Base-by-base conservation (phyloP, 2,329 filamentous ascomycete species). In the Fusarium decemcellulare region DNA sequence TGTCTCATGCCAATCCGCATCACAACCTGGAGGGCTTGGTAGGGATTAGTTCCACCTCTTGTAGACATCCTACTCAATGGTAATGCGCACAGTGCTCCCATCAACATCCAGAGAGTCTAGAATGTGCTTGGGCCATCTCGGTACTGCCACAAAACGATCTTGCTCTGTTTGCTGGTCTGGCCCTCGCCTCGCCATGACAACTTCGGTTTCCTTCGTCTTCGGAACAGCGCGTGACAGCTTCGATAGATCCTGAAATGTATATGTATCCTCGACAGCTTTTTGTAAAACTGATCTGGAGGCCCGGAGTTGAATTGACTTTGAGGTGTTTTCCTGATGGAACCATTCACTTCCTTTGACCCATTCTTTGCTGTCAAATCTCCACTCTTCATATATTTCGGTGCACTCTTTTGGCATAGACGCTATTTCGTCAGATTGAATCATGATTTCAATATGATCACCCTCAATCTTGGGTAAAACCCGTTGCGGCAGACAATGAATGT, bases 401-500 rank as follows among this genome's bases (percentile, higher is more conserved):
- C 16, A 42, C 0, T 53, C 12, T 4, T 23, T 29, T 42, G 29
- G 4, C 29, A 42, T 12, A 30, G 2, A 18, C 29, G 36, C 4
- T 18, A 18, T 6, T 52, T 34, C 14, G 4, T 39, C 18, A 15
- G 48, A 0, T 9, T 51, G 48, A 4, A 51, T 14, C 0, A 32
- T 39, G 0, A 51, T 2, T 23, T 51, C 48, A 8, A 52, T 10
- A 18, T 39, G 29, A 14, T 39, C 34, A 2, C 18, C 18, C 2
- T 12, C 11, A 0, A 37, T 0, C 2, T 3, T 27, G 7, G 48
- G 32, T 2, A 8, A 1, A 8, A 37, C 6, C 1, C 2, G 3
- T 3, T 27, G 36, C 23, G 39, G 14, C 1, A 40, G 0, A 29
- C n/a, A 40, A 0, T 10, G 23, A 11, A 53, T 8, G 15, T 53